Base-by-base conservation (phyloP, 2,329 filamentous ascomycete species). In the Colletotrichum navitas region DNA sequence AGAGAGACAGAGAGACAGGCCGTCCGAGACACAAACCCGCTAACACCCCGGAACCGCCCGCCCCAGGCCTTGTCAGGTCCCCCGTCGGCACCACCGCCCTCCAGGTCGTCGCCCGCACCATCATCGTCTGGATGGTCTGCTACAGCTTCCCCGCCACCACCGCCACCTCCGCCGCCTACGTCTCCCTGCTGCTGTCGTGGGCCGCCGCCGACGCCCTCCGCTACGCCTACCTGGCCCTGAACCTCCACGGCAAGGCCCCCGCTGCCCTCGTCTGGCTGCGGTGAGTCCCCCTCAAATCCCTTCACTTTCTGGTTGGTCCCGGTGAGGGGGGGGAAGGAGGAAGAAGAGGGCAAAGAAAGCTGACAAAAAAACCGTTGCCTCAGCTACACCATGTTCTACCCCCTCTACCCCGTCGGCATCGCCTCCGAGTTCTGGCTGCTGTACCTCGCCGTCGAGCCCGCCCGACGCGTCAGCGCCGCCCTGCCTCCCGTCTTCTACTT, bases 391-490 rank as follows among this genome's bases (percentile, higher is more conserved):
- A 94, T 93, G 10, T 99, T 99, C 83, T 94, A 93, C 77, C 84
- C 98, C 47, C 88, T 99, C 26, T 99, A 99, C 82, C 96, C 96
- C 1, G 80, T 98, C 72, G 96, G 96, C 55, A 97, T 98, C 78
- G 86, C 88, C 49, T 95, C 93, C 82, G 96, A 99, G 86, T 93
- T 92, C 77, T 90, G 88, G 82, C 88, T 98, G 77, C 90, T 98
- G 62, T 93, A 90, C 79, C 85, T 87, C 66, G 90, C 93, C 1
- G 87, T 92, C 60, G 86, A 82, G 12, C 90, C 92, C 2, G 90
- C 90, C 2, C 78, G 76, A 5, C 61, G 83, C 76, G 74, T 84
- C 81, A 75, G 84, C 82, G 77, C 84, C 78, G 74, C 82, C 81
- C 77, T 89, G 76, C 88, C 87, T 66, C 91, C 86, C 77, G 83